Percentiles rank a stretch among this genome's conserved stretches.
Evolutionary conservation across 805 yeast genomes (phyloP).

Genomic region (Hemisphaericaspora nanyangensis): DNA sequence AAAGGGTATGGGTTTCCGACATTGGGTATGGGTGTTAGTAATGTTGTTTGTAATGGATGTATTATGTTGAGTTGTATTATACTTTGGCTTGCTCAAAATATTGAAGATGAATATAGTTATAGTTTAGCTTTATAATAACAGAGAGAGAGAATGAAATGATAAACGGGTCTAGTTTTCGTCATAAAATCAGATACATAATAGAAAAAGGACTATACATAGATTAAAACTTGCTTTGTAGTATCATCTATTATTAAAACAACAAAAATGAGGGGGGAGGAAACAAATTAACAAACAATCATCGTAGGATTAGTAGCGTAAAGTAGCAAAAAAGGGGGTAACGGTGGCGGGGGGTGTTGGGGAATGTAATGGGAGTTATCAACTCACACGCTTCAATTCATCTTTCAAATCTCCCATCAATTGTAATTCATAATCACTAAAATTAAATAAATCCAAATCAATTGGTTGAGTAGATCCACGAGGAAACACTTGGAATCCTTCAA

Average conservation of each 20-base stretch:
- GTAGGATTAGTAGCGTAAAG: too few relatives aligned
- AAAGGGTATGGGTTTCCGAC: slow-evolving; percentile 83
- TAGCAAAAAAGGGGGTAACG: too few relatives aligned
- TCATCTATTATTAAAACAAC: too few relatives aligned
- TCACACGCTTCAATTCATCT: slow-evolving; percentile 32
- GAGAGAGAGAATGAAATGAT: not conserved
- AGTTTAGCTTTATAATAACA: slow-evolving; percentile 66
- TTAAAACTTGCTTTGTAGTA: too few relatives aligned
- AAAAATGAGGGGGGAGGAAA: too few relatives aligned
- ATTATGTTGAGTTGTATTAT: slow-evolving; percentile 86
- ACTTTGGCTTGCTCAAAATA: slow-evolving; percentile 91
- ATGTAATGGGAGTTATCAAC: too few relatives aligned
- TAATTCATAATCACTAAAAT: slow-evolving; percentile 68
- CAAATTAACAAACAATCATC: too few relatives aligned
- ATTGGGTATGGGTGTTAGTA: slow-evolving; percentile 88
- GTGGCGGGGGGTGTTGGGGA: too few relatives aligned
- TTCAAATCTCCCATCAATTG: slow-evolving; percentile 42
- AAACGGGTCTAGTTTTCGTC: not conserved
- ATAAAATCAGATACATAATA: not conserved
- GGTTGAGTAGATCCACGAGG: slow-evolving; percentile 50
- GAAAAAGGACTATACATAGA: not conserved
- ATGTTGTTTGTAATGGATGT: slow-evolving; percentile 73
- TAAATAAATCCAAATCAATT: slow-evolving; percentile 49
- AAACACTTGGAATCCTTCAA: slow-evolving; percentile 44
- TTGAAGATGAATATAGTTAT: slow-evolving; percentile 94